A percentile compares a stretch with the other conserved stretches of the same genome.
Conservation (phyloP, 2,329 filamentous ascomycete genomes). For the Epicoccum nigrum region DNA sequence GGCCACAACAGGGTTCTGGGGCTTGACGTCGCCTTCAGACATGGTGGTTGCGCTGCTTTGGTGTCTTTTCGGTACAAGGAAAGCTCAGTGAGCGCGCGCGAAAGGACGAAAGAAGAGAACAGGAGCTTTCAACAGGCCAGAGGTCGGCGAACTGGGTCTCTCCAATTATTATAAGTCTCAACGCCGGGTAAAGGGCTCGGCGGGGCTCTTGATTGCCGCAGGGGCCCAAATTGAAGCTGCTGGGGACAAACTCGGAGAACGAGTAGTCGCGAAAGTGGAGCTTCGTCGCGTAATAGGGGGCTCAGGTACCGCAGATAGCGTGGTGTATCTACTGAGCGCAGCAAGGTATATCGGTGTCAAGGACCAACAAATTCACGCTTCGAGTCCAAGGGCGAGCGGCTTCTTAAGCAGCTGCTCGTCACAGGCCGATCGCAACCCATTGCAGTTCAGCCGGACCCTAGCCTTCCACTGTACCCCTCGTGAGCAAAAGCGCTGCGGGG, state of each 20-base stretch:
- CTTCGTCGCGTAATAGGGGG: constrained; percentile 18
- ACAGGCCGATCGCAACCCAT: constrained; percentile 14
- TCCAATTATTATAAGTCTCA: constrained; percentile 33
- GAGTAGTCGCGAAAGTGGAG: constrained; percentile 34
- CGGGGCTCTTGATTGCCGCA: constrained; percentile 36
- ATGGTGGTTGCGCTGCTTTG: constrained; percentile 36
- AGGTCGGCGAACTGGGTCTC: constrained; percentile 13
- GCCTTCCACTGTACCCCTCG: constrained; percentile 30
- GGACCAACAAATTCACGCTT: not conserved
- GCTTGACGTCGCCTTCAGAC: constrained; percentile 54
- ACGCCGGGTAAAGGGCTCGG: constrained; percentile 48
- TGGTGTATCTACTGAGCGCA: constrained; percentile 5
- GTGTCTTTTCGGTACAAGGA: not conserved
- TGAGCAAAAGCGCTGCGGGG: constrained; percentile 34
- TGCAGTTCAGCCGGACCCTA: constrained; percentile 17
- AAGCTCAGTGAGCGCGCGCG: constrained; percentile 4
- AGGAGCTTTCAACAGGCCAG: constrained; percentile 11
- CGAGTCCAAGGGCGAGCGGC: constrained; percentile 26
- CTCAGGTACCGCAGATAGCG: constrained; percentile 1
- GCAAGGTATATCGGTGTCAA: not conserved
- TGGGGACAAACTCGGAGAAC: constrained; percentile 34
- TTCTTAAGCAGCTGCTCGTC: constrained; percentile 21
- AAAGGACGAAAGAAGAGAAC: constrained; percentile 7
- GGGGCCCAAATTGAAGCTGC: constrained; percentile 33
- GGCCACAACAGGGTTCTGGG: constrained; percentile 61